Conservation (phyloP, 805 yeast genomes). For the Candida coquimbonensis region DNA sequence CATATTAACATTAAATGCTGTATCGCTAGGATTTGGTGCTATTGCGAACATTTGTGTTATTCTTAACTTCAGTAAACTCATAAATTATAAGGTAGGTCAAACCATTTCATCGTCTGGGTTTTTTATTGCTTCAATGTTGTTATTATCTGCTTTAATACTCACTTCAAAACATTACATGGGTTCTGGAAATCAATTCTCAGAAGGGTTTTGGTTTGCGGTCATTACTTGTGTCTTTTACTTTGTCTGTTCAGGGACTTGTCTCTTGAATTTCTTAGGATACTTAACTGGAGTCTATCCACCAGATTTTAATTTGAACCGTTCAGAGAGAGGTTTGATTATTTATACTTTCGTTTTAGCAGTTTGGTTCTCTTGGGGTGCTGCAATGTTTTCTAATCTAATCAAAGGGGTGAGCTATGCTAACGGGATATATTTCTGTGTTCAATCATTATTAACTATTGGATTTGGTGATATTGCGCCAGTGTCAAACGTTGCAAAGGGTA, state of each 20-base stretch:
- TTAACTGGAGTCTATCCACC: constrained; percentile 56
- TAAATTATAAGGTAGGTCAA: constrained; percentile 58
- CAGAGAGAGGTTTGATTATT: constrained; percentile 68
- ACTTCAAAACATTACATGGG: constrained; percentile 25
- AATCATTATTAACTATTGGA: constrained; percentile 74
- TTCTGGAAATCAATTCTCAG: constrained; percentile 30
- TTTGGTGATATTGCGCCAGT: constrained; percentile 65
- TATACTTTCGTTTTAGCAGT: constrained; percentile 57
- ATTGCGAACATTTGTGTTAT: constrained; percentile 62
- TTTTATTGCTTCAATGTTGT: constrained; percentile 48
- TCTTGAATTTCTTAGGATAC: constrained; percentile 59
- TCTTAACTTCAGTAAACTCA: constrained; percentile 56
- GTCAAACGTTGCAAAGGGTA: constrained; percentile 45
- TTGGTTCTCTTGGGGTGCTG: constrained; percentile 73
- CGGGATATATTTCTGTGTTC: constrained; percentile 67
- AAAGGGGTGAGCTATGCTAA: constrained; percentile 46
- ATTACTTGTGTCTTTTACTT: constrained; percentile 59
- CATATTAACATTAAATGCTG: constrained; percentile 37
- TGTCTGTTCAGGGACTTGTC: constrained; percentile 43
- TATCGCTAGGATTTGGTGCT: constrained; percentile 60
- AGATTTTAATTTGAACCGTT: constrained; percentile 53
- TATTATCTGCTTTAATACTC: constrained; percentile 42
- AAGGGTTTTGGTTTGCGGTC: constrained; percentile 77
- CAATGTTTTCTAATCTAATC: constrained; percentile 41
- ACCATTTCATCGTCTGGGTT: constrained; percentile 56